Evolutionary conservation across 495 filamentous ascomycete species (phyloP).

Genomic region (Penicillium cosmopolitanum): DNA sequence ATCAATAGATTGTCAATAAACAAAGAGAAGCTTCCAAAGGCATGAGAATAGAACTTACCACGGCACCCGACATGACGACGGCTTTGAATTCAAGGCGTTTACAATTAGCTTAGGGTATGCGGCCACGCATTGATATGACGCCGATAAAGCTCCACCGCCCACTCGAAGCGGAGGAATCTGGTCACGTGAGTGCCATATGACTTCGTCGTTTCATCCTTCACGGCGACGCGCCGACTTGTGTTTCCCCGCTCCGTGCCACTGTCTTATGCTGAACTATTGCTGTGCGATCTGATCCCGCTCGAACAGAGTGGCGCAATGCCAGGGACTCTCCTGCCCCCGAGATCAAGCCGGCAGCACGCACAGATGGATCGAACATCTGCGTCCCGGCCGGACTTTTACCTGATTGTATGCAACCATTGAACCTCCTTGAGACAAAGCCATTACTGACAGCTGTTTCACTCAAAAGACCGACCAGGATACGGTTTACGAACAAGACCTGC

Average conservation of each 20-base stretch:
- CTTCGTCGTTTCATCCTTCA: constrained; percentile 33
- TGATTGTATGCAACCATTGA: constrained; percentile 66
- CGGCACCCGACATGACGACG: constrained; percentile 59
- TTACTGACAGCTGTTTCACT: constrained; percentile 17
- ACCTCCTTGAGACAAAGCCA: neutral
- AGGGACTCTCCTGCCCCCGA: constrained; percentile 62
- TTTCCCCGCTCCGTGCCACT: constrained; percentile 34
- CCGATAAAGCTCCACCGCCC: constrained; percentile 37
- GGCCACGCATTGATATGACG: constrained; percentile 38
- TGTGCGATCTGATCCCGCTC: constrained; percentile 46
- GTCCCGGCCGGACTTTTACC: constrained; percentile 65
- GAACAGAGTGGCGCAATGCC: constrained; percentile 58
- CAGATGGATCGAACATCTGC: constrained; percentile 51
- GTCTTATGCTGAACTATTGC: constrained; percentile 34
- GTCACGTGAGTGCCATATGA: constrained; percentile 37
- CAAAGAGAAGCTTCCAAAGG: neutral
- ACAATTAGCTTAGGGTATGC: constrained; percentile 21
- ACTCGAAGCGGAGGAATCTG: constrained; percentile 22
- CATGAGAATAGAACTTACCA: constrained; percentile 40
- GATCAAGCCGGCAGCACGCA: constrained; percentile 55
- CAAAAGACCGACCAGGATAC: constrained; percentile 79
- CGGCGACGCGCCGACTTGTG: constrained; percentile 34
- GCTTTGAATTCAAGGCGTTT: constrained; percentile 19
- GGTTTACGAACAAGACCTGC: constrained; percentile 94
- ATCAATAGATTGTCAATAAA: constrained; percentile 6